Conservation (phyloP, 73 alveolate genomes). For the Paramecium sexaurelia region DNA sequence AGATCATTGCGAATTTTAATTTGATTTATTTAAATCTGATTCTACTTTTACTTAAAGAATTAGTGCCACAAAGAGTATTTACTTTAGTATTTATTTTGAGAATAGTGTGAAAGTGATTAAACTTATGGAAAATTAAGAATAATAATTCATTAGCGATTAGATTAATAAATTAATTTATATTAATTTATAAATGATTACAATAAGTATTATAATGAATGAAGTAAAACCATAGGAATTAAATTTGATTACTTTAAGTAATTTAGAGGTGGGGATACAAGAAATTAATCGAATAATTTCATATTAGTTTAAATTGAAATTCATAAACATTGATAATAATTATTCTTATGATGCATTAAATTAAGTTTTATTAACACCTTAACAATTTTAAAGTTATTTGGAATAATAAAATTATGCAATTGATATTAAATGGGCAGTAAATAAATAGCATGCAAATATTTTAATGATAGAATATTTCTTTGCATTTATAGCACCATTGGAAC, state of each 20-base stretch:
- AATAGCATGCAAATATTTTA: not conserved
- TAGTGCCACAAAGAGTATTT: not conserved
- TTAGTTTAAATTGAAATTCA: not conserved
- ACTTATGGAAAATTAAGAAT: not conserved
- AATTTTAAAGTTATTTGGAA: not conserved
- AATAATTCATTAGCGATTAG: not conserved
- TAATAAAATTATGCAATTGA: not conserved
- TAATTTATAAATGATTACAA: not conserved
- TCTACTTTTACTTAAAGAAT: not conserved
- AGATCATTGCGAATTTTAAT: not conserved
- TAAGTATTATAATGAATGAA: not conserved
- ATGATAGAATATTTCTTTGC: slow-evolving; percentile 33
- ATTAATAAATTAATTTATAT: not conserved
- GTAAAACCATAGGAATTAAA: slow-evolving; percentile 24
- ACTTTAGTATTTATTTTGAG: not conserved
- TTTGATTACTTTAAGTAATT: not conserved
- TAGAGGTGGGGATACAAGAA: not conserved
- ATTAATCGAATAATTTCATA: not conserved
- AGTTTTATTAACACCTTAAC: slow-evolving; percentile 8
- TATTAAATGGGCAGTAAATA: slow-evolving; percentile 18
- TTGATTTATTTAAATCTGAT: slow-evolving; percentile 25
- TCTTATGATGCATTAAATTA: not conserved
- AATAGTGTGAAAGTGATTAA: not conserved
- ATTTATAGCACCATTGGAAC: slow-evolving; percentile 1
- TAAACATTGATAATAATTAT: slow-evolving; percentile 3